Base-by-base conservation (phyloP, 176 grass and related monocot species). In the Olyra latifolia region DNA sequence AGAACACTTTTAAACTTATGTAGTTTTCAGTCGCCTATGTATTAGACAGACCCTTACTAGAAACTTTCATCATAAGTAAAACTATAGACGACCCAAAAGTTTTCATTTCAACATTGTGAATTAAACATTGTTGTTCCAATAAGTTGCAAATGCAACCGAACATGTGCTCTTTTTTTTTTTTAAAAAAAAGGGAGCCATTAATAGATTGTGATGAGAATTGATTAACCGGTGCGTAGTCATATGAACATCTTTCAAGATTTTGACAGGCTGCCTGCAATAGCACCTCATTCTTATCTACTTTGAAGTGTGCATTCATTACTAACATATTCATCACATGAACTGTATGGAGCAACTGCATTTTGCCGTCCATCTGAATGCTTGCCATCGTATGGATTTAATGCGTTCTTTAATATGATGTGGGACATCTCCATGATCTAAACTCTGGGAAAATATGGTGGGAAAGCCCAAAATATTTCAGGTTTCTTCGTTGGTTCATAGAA, bases 241-340 rank as follows among this genome's bases (percentile, higher is more conserved):
- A 44, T 75, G 30, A 8, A 10, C 32, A 14, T 43, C 25, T 38
- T 60, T 50, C 32, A 28, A 53, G n/a, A 61, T 87, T 76, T 82
- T 52, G 49, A 74, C 52, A 35, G 42, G 77, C 68, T 49, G 48
- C 43, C 63, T 70, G 42, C 41, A 64, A 49, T 52, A 62, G 15
- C 22, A 28, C 50, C 22, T 74, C 29, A 49, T 84, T 72, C 74
- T 73, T 72, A 52, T 78, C 75, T 11, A 66, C 17, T 75, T 74
- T 84, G n/a, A 75, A 69, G 69, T 16, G 19, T 28, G 76, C 76
- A 70, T 89, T 84, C 54, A 84, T 89, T 84, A 4, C 41, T 56
- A 43, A 88, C 70, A 75, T 80, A 69, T 75, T 75, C 87, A 76
- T 84, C 82, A 70, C 70, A 80, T 80, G 76, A 80, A 75, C 38